Conservation (phyloP, 495 filamentous ascomycete genomes). For the Daldinia decipiens region DNA sequence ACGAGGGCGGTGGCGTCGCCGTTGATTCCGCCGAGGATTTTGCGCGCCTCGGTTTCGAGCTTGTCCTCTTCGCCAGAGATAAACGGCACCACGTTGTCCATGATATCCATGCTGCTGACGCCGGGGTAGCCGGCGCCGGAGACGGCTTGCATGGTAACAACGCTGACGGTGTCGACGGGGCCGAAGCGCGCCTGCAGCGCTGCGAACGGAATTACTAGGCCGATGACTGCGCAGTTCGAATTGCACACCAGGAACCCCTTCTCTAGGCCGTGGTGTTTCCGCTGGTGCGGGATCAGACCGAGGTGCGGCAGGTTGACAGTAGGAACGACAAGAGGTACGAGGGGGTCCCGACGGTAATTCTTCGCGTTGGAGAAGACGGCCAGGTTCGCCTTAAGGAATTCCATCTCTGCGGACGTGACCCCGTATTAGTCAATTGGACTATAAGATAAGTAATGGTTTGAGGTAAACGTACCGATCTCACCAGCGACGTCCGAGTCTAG, state of each 20-base stretch:
- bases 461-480: slow-evolving; percentile 68
- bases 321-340: slow-evolving; percentile 86
- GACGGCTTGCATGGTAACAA: slow-evolving; percentile 89
- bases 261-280: slow-evolving; percentile 68
- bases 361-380: slow-evolving; percentile 90
- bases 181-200: slow-evolving; percentile 82
- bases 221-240: slow-evolving; percentile 91
- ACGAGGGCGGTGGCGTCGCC: slow-evolving; percentile 71
- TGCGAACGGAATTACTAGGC: slow-evolving; percentile 87
- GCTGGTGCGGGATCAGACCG: slow-evolving; percentile 79
- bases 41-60: slow-evolving; percentile 83
- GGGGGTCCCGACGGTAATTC: slow-evolving; percentile 84
- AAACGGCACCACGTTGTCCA: slow-evolving; percentile 88
- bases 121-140: slow-evolving; percentile 91
- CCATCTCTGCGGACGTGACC: slow-evolving; percentile 65
- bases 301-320: slow-evolving; percentile 85
- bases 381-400: slow-evolving; percentile 79
- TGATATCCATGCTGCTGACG: slow-evolving; percentile 74
- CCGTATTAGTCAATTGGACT: background rate
- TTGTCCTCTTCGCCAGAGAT: slow-evolving; percentile 93
- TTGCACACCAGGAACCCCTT: slow-evolving; percentile 90
- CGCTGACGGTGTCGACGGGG: slow-evolving; percentile 75
- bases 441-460: background rate
- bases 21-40: slow-evolving; percentile 81
- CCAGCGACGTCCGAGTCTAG: slow-evolving; percentile 85